These are phyloP conservation scores for Sphagnum contortum DNA, from an alignment of 225 moss, liverwort and hornwort species.

Conservation along the genomic window DNA sequence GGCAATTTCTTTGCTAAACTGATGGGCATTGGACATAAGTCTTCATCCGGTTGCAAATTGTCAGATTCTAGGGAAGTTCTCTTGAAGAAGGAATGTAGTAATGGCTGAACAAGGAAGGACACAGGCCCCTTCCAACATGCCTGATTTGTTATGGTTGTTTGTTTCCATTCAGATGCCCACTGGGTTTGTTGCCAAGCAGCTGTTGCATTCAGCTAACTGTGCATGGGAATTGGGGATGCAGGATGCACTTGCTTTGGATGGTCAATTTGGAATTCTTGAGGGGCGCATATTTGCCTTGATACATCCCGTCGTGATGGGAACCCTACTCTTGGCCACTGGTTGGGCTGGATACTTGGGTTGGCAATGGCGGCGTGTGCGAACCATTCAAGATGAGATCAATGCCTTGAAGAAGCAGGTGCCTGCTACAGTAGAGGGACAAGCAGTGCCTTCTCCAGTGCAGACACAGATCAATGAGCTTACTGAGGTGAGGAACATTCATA, in stretches of 20 bases:
- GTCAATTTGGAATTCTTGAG: conserved; percentile 78
- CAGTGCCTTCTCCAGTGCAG: conserved; percentile 49
- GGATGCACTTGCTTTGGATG: conserved; percentile 56
- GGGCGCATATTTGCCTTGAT: conserved; percentile 65
- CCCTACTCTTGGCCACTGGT: conserved; percentile 46
- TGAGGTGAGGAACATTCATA: conserved; percentile 31
- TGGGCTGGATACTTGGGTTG: conserved; percentile 82
- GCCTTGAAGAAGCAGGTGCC: conserved; percentile 79
- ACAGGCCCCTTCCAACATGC: too few relatives aligned
- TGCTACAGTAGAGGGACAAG: conserved; percentile 56
- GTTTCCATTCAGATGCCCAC: too few relatives aligned
- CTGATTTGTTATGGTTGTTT: too few relatives aligned
- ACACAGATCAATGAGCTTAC: conserved; percentile 64
- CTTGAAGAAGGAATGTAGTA: too few relatives aligned
- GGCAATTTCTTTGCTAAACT: too few relatives aligned
- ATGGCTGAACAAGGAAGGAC: too few relatives aligned
- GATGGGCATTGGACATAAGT: too few relatives aligned
- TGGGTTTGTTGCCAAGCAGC: too few relatives aligned
- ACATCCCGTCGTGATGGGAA: conserved; percentile 79
- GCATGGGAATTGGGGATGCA: conserved; percentile 10
- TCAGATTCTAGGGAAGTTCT: too few relatives aligned
- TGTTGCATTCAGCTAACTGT: too few relatives aligned
- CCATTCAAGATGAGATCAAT: conserved; percentile 71
- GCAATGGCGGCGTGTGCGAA: conserved; percentile 95
- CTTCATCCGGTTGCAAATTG: too few relatives aligned